These are phyloP conservation scores for Auriscalpium vulgare DNA, from an alignment of 768 basidiomycete genomes.

Conservation along the genomic window DNA sequence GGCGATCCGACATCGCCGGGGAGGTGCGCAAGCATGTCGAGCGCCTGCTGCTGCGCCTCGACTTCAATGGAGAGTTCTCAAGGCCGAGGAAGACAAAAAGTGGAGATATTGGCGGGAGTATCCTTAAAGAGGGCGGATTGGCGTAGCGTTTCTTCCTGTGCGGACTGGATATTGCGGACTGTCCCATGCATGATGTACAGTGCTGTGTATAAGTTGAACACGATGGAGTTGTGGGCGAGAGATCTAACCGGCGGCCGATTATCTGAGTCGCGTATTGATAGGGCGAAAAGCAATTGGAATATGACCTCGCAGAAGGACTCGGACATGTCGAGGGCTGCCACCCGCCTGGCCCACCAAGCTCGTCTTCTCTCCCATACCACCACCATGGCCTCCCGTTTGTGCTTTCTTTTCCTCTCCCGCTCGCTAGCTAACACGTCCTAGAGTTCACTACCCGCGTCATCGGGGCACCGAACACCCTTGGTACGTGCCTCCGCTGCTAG, in stretches of 20 bases:
- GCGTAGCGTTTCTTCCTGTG: slow-evolving; percentile 13
- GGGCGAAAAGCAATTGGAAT: too few species aligned
- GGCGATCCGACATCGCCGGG: slow-evolving; percentile 50
- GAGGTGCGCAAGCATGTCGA: slow-evolving; percentile 77
- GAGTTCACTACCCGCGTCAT: slow-evolving; percentile 72
- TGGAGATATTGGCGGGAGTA: slow-evolving; percentile 25
- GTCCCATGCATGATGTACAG: too few species aligned
- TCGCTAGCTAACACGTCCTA: slow-evolving; percentile 20
- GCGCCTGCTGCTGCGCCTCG: slow-evolving; percentile 69
- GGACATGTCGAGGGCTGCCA: slow-evolving; percentile 6
- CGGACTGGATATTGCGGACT: too few species aligned
- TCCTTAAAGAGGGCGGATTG: slow-evolving; percentile 36
- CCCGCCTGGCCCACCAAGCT: slow-evolving; percentile 57
- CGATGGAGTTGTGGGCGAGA: not conserved
- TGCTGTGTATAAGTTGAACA: too few species aligned
- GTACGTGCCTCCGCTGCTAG: slow-evolving; percentile 34
- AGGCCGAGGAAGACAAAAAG: slow-evolving; percentile 23
- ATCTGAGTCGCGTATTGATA: too few species aligned
- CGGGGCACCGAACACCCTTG: slow-evolving; percentile 89
- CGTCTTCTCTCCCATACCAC: slow-evolving; percentile 43
- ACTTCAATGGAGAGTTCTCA: slow-evolving; percentile 77
- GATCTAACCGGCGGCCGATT: not conserved
- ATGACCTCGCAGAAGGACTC: not conserved
- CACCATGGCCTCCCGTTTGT: slow-evolving; percentile 50
- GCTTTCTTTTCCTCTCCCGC: slow-evolving; percentile 9